Conservation (phyloP, 2,329 filamentous ascomycete genomes). For the Metarhizium rileyi region DNA sequence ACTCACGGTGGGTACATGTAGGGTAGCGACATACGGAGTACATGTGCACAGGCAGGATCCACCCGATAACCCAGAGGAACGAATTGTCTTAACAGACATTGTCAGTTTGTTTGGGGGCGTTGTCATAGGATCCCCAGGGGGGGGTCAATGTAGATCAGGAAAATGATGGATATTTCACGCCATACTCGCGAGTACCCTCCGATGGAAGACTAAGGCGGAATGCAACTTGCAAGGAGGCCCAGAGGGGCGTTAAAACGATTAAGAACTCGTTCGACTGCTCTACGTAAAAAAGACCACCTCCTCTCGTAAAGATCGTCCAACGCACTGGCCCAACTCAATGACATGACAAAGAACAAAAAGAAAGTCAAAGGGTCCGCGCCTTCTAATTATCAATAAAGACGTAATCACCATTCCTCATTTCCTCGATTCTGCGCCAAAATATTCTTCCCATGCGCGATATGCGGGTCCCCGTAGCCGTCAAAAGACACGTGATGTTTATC, state of each 20-base stretch:
- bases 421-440: slow-evolving; percentile 20
- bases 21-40: too few species aligned
- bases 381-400: slow-evolving; percentile 27
- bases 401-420: slow-evolving; percentile 25
- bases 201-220: too few species aligned
- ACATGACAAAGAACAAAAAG: slow-evolving; percentile 30
- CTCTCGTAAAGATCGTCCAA: slow-evolving; percentile 26
- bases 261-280: slow-evolving; percentile 25
- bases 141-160: too few species aligned
- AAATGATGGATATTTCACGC: too few species aligned
- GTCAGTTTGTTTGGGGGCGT: too few species aligned
- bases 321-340: slow-evolving; percentile 26
- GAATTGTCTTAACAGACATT: too few species aligned
- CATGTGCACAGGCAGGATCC: too few species aligned
- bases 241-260: slow-evolving; percentile 14
- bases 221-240: too few species aligned
- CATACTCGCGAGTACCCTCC: too few species aligned
- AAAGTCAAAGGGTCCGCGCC: slow-evolving; percentile 29
- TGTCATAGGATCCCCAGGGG: too few species aligned
- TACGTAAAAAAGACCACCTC: slow-evolving; percentile 25
- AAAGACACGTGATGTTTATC: slow-evolving; percentile 25
- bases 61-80: too few species aligned
- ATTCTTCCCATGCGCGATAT: slow-evolving; percentile 22
- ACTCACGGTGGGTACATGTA: too few species aligned
- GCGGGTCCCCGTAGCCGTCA: slow-evolving; percentile 22